Base-by-base conservation (phyloP, 2,329 filamentous ascomycete species). In the Aureobasidium zeae region DNA sequence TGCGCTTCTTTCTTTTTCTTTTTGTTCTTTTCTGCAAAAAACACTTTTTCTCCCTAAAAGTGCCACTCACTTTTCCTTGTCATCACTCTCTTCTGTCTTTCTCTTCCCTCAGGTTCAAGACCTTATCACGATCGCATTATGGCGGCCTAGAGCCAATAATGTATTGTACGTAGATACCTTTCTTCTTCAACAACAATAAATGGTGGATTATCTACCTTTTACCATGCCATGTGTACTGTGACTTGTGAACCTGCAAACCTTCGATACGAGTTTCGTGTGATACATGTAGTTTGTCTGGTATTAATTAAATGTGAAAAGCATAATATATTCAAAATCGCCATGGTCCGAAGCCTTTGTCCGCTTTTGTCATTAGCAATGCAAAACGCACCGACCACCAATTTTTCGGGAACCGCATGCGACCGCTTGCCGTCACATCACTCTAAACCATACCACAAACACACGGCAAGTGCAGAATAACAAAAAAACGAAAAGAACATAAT, bases 401-500 rank as follows among this genome's bases (percentile, higher is more conserved):
- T 7, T n/a, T 5, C 36, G 11, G n/a, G n/a, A 13, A 25, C 29
- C 37, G 38, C 20, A 42, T 34, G 29, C 38, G 21, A 34, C 8
- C 28, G 5, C 30, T 31, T 31, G 30, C 28, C 5, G 13, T 16
- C 24, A 24, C 26, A 30, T 13, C 25, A 13, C 20, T 10, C 16
- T 17, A 13, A 28, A 34, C 17, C 3, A 34, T 7, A 21, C 31
- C 16, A 15, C 30, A 9, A 16, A 6, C 9, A 17, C 30, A 15
- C 15, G 17, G 9, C 12, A 15, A 21, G 16, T n/a, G 5, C 25
- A 29, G 4, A 17, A 31, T 12, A 2, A 1, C 11, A 2, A 31
- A 32, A 34, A 34, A 35, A 35, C 7, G n/a, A 4, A 17, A 24
- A 17, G 10, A 32, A n/a, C 16, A 43, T 31, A 29, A 53, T 55